Base-by-base conservation (phyloP, 2,329 filamentous ascomycete species). In the Aspergillus sp. region DNA sequence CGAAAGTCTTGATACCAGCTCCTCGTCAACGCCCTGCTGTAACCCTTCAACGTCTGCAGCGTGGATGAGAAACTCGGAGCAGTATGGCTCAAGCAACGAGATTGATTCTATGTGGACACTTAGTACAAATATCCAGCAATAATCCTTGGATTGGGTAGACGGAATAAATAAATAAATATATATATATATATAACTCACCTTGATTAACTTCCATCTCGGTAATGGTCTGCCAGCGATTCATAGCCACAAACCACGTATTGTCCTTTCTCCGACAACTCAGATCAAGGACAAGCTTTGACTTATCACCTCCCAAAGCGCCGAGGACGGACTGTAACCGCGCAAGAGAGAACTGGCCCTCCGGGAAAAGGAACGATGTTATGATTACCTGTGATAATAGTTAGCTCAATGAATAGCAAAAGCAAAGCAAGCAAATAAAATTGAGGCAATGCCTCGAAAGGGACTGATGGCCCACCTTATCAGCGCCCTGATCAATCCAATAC, bases 161-260 rank as follows among this genome's bases (percentile, higher is more conserved):
- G 26, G 26, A 30, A 30, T 30, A 24, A 3, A 22, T 22, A 22
- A 5, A 22, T 22, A 22, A 3, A 26, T 30, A 30, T 30, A 30
- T 30, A 30, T 30, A 30, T 30, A 11, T 30, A 30, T 30, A 2
- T 4, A 30, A 53, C 75, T 56, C 77, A 93, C 93, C 90, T 81
- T 90, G 81, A 62, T 88, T 93, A 63, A 99, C 86, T 72, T 97
- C 91, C 87, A 96, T 96, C 68, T 97, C 91, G 1, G 95, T 98
- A 55, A 98, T 88, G 1, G 91, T 96, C 81, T 98, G 95, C 95
- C 95, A 99, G 74, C 96, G 96, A 76, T 99, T 91, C 89, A 96
- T 99, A 55, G 95, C 93, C n/a, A 99, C 95, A 68, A 90, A 92
- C 95, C 95, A 99, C 39, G 80, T 88, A 55, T 88, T 81, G 38